Base-by-base conservation (phyloP, 768 basidiomycete genomes). In the Kwoniella heveanensis region DNA sequence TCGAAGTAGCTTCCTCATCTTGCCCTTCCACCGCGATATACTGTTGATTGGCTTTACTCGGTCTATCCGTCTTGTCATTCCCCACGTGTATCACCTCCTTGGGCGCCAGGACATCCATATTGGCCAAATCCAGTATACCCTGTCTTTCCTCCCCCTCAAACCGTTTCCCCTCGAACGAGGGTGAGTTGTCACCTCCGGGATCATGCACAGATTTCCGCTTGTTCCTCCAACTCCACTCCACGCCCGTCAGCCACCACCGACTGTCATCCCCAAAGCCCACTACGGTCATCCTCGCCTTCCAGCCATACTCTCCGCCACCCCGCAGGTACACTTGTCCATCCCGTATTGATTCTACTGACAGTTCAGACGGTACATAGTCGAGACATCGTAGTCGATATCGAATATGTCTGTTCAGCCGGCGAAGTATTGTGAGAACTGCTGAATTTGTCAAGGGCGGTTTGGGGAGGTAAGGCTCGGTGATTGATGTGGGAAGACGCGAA, bases 351-450 rank as follows among this genome's bases (percentile, higher is more conserved):
- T 70, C 60, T 12, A 76, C 55, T 13, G 48, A 19, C 21, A 94
- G 89, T 76, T 92, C 90, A 21, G 88, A 82, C 1, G 93, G 93
- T 17, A 94, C 81, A 22, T 89, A 83, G 74, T 96, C 93, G 22
- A 84, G 82, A 81, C 90, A 85, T 37, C 88, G 85, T 15, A 97
- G 83, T 26, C 92, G 86, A 77, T 86, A 91, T 7, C 88, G 87
- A 66, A 94, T 88, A 10, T 85, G 85, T 68, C 88, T 85, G 72
- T 95, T 90, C 73, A 94, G 86, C 67, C 88, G 86, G 25, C 78
- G 77, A 49, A 96, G 80, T 0, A 88, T 90, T 68, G 85, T 84
- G 36, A 84, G 68, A 1, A 94, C 85, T 67, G 88, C 83, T 0
- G 82, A 79, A 72, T 91, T 88, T 12, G 86, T 87, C 65, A 93